These are phyloP conservation scores for Santalum album DNA, from an alignment of 164 flowering plant species.

Conservation along the genomic window DNA sequence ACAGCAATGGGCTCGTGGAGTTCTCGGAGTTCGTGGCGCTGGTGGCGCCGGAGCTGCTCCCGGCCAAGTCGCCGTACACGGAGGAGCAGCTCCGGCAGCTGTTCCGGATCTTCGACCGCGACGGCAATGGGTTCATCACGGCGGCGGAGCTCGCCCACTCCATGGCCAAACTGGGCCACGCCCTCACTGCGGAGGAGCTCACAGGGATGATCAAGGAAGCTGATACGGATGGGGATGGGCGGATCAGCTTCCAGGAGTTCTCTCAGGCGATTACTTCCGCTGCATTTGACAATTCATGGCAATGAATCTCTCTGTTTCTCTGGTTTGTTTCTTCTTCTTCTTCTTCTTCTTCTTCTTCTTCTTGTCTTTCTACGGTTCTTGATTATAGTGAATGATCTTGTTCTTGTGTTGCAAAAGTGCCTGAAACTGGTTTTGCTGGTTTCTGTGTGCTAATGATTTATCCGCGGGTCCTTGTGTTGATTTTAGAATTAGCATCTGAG, in stretches of 20 bases:
- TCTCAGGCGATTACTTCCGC: slow-evolving; percentile 55
- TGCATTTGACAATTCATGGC: slow-evolving; percentile 65
- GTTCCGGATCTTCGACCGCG: slow-evolving; percentile 55
- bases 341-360: not conserved
- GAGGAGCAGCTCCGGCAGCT: slow-evolving; percentile 66
- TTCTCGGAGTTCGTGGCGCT: slow-evolving; percentile 84
- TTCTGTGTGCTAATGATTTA: too few relatives aligned
- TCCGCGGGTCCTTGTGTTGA: too few relatives aligned
- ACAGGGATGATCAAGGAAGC: slow-evolving; percentile 73
- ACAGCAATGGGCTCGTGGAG: slow-evolving; percentile 75
- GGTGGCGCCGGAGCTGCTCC: slow-evolving; percentile 70
- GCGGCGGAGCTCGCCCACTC: slow-evolving; percentile 66
- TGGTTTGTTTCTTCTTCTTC: not conserved
- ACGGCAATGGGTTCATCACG: slow-evolving; percentile 56
- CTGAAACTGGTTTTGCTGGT: too few relatives aligned
- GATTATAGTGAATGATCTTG: not conserved
- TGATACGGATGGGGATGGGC: slow-evolving; percentile 63
- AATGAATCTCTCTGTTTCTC: slow-evolving; percentile 8
- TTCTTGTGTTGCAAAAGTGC: too few relatives aligned
- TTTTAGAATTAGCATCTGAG: too few relatives aligned
- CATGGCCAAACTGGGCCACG: slow-evolving; percentile 64
- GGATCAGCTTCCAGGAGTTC: slow-evolving; percentile 54
- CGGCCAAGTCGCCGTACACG: slow-evolving; percentile 60
- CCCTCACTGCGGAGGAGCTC: slow-evolving; percentile 49
- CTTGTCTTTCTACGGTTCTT: too few relatives aligned